A percentile compares a stretch with the other conserved stretches of the same genome.
Evolutionary conservation across 148 eudicot species (phyloP).

Genomic region (Nyssa sinensis): DNA sequence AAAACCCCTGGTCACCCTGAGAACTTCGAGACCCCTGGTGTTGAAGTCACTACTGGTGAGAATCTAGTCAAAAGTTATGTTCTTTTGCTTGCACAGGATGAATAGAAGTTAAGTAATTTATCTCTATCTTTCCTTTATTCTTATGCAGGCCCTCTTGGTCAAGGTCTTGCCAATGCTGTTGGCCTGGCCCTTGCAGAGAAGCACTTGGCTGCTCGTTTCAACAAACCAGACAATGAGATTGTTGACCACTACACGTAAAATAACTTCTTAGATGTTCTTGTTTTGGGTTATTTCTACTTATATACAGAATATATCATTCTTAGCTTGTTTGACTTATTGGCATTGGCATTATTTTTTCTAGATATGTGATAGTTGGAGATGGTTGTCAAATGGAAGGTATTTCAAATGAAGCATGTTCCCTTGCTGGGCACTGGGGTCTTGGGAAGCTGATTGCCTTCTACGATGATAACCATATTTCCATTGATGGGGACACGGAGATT

Average conservation of each 20-base stretch:
- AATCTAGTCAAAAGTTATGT: constrained; percentile 3
- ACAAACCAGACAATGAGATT: constrained; percentile 85
- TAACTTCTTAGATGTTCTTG: constrained; percentile 1
- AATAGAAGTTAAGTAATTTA: background rate
- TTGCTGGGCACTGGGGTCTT: constrained; percentile 98
- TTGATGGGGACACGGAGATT: constrained; percentile 96
- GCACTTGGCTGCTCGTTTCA: constrained; percentile 98
- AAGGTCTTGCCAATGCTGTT: constrained; percentile 96
- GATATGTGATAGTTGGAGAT: constrained; percentile 80
- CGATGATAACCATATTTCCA: constrained; percentile 98
- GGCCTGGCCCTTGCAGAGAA: constrained; percentile 96
- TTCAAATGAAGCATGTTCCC: constrained; percentile 91
- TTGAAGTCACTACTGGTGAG: constrained; percentile 97
- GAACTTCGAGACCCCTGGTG: constrained; percentile 95
- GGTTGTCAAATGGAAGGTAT: constrained; percentile 99
- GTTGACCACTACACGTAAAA: constrained; percentile 97
- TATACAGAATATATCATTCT: background rate
- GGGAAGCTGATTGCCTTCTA: constrained; percentile 98
- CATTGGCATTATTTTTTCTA: constrained; percentile 21
- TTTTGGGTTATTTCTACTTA: background rate
- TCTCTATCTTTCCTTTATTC: background rate
- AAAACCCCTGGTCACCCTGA: constrained; percentile 95
- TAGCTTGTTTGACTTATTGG: constrained; percentile 7
- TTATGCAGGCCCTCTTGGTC: constrained; percentile 94
- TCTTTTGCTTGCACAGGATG: background rate